Percentiles rank a stretch among this genome's conserved stretches.
Evolutionary conservation across 2,329 filamentous ascomycete genomes (phyloP).

Genomic region (Penicillium sp.): DNA sequence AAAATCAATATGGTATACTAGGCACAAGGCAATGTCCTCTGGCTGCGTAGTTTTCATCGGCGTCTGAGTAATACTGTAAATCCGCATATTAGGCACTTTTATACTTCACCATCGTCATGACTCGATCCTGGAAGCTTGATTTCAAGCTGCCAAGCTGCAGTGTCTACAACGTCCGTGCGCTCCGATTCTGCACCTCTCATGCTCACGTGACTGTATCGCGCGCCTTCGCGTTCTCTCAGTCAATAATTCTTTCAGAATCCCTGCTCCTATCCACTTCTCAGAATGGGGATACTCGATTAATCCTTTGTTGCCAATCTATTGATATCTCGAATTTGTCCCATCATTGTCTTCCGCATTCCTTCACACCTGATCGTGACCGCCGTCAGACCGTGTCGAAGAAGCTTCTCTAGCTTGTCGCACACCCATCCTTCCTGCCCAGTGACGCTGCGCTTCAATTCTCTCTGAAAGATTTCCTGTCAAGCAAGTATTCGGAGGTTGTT

Average conservation of each 20-base stretch:
- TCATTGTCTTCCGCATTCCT: background rate
- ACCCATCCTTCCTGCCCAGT: slow-evolving; percentile 21
- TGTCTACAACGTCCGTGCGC: background rate
- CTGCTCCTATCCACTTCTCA: slow-evolving; percentile 1
- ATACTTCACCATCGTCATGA: background rate
- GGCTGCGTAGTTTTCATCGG: background rate
- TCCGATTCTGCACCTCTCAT: background rate
- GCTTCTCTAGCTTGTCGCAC: slow-evolving; percentile 18
- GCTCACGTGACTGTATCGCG: slow-evolving; percentile 28
- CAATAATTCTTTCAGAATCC: slow-evolving; percentile 21
- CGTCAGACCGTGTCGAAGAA: background rate
- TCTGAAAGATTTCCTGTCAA: background rate
- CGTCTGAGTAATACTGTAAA: background rate
- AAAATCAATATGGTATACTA: slow-evolving; percentile 41
- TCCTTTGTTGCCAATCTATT: background rate
- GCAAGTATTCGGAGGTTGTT: background rate
- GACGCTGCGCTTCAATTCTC: slow-evolving; percentile 3
- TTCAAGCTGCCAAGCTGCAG: background rate
- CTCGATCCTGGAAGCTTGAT: slow-evolving; percentile 2
- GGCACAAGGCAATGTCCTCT: slow-evolving; percentile 15
- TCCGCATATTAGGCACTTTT: background rate
- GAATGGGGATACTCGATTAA: background rate
- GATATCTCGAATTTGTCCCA: background rate
- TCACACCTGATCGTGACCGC: background rate
- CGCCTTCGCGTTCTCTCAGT: slow-evolving; percentile 30